These are phyloP conservation scores for Chenopodium album DNA, from an alignment of 148 eudicot species.

Conservation along the genomic window DNA sequence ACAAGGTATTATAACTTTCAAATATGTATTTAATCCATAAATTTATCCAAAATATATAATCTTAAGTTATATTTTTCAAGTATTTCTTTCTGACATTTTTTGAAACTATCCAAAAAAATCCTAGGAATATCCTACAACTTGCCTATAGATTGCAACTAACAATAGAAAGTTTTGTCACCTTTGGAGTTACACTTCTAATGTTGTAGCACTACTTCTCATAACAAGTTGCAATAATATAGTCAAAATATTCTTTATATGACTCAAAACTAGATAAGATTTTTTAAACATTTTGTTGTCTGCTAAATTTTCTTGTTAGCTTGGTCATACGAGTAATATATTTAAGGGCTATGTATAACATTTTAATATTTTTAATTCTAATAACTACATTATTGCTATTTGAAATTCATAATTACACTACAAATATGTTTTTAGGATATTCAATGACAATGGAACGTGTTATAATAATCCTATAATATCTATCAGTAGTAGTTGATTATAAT, in stretches of 20 bases:
- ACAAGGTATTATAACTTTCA: constrained; percentile 26
- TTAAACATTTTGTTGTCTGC: not conserved
- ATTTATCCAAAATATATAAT: too few species aligned
- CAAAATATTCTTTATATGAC: not conserved
- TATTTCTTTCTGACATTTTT: not conserved
- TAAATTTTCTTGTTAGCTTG: too few species aligned
- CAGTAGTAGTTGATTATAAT: too few species aligned
- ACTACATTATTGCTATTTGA: too few species aligned
- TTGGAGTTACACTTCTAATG: constrained; percentile 1
- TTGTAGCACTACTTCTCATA: not conserved
- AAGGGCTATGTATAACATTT: too few species aligned
- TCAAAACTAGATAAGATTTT: not conserved
- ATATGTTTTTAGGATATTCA: too few species aligned
- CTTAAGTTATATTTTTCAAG: too few species aligned
- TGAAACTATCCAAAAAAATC: not conserved
- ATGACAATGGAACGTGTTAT: too few species aligned
- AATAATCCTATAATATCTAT: too few species aligned
- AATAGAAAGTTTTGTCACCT: constrained; percentile 8
- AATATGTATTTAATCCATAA: not conserved
- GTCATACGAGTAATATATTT: too few species aligned
- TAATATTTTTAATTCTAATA: too few species aligned
- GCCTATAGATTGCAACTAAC: constrained; percentile 1
- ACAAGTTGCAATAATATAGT: not conserved
- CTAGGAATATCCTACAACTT: constrained; percentile 11
- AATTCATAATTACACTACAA: too few species aligned